These are phyloP conservation scores for Cryptococcus hybrid DNA, from an alignment of 1,284 basidiomycete species.

Conservation along the genomic window DNA sequence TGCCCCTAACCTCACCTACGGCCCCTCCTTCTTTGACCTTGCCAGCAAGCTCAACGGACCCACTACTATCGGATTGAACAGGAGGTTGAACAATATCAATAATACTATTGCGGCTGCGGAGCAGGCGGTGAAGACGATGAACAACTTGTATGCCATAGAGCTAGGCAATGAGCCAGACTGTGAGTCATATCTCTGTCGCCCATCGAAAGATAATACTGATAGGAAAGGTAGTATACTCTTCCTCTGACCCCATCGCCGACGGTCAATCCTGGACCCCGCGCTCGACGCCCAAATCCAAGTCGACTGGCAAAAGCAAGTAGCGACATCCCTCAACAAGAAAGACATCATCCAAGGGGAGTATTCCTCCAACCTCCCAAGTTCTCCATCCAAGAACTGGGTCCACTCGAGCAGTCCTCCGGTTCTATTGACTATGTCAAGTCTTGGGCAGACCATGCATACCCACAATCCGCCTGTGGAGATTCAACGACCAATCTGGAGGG, in stretches of 20 bases:
- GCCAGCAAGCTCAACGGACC: conserved; percentile 47
- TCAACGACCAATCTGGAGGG: conserved; percentile 50
- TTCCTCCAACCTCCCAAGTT: conserved; percentile 50
- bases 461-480: conserved; percentile 54
- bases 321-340: conserved; percentile 31
- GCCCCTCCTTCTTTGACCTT: conserved; percentile 45
- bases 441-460: conserved; percentile 54
- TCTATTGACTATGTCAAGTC: conserved; percentile 15
- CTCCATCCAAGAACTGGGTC: conserved; percentile 49
- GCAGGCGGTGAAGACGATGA: conserved; percentile 44
- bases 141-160: conserved; percentile 51
- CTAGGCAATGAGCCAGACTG: conserved; percentile 55
- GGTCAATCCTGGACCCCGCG: conserved; percentile 44
- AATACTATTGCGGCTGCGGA: conserved; percentile 50
- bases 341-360: conserved; percentile 54
- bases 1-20: conserved; percentile 53
- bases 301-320: conserved; percentile 4
- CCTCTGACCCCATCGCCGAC: conserved; percentile 41
- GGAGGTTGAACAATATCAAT: conserved; percentile 51
- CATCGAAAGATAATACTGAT: background rate
- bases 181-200: conserved; percentile 21
- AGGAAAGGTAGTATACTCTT: background rate
- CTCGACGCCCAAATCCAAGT: conserved; percentile 48
- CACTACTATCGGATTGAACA: conserved; percentile 53
- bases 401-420: conserved; percentile 21